Evolutionary conservation across 495 filamentous ascomycete genomes (phyloP).

Genomic region (Hypoxylon crocopeplum): DNA sequence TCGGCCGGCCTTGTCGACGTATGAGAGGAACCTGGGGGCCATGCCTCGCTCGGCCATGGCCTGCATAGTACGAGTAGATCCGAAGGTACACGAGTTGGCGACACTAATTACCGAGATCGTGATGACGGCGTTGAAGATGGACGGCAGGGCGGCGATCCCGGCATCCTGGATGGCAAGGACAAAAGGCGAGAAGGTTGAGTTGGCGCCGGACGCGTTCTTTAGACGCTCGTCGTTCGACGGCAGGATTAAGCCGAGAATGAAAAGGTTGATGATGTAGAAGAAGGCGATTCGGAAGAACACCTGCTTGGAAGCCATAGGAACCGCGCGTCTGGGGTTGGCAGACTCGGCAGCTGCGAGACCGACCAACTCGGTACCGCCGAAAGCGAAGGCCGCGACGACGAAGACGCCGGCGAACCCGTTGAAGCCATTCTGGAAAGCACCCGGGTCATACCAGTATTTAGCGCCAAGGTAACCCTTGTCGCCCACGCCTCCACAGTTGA

Average conservation of each 20-base stretch:
- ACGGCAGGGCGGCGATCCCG: conserved; percentile 68
- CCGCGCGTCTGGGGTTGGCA: conserved; percentile 74
- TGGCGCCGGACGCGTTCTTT: conserved; percentile 51
- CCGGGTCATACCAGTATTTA: conserved; percentile 61
- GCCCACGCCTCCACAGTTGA: conserved; percentile 63
- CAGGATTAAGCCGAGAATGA: conserved; percentile 65
- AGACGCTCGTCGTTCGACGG: conserved; percentile 49
- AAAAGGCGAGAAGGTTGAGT: conserved; percentile 64
- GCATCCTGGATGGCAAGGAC: conserved; percentile 71
- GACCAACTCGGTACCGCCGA: conserved; percentile 74
- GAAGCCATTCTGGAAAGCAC: conserved; percentile 72
- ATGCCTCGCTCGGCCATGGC: conserved; percentile 63
- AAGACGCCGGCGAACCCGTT: conserved; percentile 72
- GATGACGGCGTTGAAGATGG: conserved; percentile 76
- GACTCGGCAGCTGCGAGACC: conserved; percentile 83
- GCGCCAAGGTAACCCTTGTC: conserved; percentile 70
- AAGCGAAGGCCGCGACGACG: conserved; percentile 71
- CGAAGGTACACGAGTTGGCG: conserved; percentile 69
- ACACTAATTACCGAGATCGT: conserved; percentile 64
- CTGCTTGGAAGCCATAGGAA: conserved; percentile 78
- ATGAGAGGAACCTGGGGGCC: conserved; percentile 63
- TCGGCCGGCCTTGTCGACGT: conserved; percentile 64
- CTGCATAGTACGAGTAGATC: conserved; percentile 68
- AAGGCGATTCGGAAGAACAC: conserved; percentile 87
- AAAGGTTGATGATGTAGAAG: conserved; percentile 75